Evolutionary conservation across 73 alveolate species (phyloP).

Genomic region (Symbiodinium pilosum): DNA sequence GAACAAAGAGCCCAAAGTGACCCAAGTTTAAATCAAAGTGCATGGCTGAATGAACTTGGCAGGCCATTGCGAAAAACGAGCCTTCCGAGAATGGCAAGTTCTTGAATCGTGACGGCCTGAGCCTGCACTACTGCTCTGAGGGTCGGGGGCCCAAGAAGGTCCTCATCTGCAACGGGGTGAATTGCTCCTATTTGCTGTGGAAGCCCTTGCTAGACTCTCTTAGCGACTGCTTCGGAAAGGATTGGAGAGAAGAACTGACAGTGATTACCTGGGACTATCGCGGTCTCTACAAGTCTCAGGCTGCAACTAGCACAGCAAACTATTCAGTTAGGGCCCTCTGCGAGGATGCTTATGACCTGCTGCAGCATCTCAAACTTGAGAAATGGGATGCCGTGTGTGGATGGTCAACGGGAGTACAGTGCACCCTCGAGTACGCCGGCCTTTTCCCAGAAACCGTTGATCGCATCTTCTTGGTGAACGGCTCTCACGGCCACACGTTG

Average conservation of each 20-base stretch:
- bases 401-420: conserved; percentile 79
- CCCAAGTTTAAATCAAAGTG: too few species aligned
- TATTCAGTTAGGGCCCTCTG: conserved; percentile 54
- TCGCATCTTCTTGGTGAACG: conserved; percentile 61
- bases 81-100: conserved; percentile 22
- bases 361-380: conserved; percentile 60
- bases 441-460: conserved; percentile 56
- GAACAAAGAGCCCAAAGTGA: too few species aligned
- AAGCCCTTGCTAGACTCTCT: conserved; percentile 63
- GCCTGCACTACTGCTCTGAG: conserved; percentile 60
- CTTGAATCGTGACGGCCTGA: neutral
- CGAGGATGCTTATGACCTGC: conserved; percentile 66
- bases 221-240: conserved; percentile 49
- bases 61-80: conserved; percentile 54
- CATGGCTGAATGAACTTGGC: too few species aligned
- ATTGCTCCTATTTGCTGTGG: conserved; percentile 87
- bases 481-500: conserved; percentile 85
- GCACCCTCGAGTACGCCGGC: conserved; percentile 70
- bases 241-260: conserved; percentile 65
- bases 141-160: conserved; percentile 37
- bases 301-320: conserved; percentile 46
- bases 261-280: conserved; percentile 89
- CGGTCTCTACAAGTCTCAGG: conserved; percentile 69
- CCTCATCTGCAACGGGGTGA: conserved; percentile 36
- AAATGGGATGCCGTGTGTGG: conserved; percentile 87